Percentiles rank a stretch among this genome's conserved stretches.
These are phyloP conservation scores for Hordeum pubiflorum DNA, from an alignment of 202 grass and related monocot species.

Conservation along the genomic window DNA sequence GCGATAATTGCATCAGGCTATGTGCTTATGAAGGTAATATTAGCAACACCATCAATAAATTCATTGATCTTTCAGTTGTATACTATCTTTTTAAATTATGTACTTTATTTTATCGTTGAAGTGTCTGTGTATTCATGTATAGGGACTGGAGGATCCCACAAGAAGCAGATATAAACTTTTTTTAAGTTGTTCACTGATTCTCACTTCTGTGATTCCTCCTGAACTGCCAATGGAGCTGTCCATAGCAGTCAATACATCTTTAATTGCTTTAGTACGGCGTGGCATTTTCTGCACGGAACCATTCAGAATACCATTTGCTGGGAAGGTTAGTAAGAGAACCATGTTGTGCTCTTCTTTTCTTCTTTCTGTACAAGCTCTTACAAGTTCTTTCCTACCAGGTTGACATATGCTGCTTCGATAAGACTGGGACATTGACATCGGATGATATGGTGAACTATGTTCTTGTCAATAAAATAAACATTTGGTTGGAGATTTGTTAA, in stretches of 20 bases:
- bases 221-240: constrained; percentile 98
- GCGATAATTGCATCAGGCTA: constrained; percentile 95
- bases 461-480: background rate
- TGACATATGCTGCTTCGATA: constrained; percentile 99
- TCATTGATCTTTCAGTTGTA: constrained; percentile 7
- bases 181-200: constrained; percentile 97
- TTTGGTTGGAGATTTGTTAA: background rate
- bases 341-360: background rate
- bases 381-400: constrained; percentile 50
- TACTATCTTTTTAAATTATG: background rate
- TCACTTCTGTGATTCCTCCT: constrained; percentile 97
- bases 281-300: constrained; percentile 98
- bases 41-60: background rate
- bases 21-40: constrained; percentile 83
- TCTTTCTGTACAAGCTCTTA: constrained; percentile 19
- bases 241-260: constrained; percentile 97
- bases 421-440: constrained; percentile 91
- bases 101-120: constrained; percentile 7
- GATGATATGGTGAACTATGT: constrained; percentile 82
- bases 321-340: constrained; percentile 65
- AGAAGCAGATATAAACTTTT: constrained; percentile 97
- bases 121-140: constrained; percentile 17
- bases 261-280: constrained; percentile 83
- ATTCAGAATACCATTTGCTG: constrained; percentile 98
- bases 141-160: constrained; percentile 96